Evolutionary conservation across 176 grass and related monocot species (phyloP), one percentile per base, ranked within the genome.

Genomic region (Rhynchospora tenuis): DNA sequence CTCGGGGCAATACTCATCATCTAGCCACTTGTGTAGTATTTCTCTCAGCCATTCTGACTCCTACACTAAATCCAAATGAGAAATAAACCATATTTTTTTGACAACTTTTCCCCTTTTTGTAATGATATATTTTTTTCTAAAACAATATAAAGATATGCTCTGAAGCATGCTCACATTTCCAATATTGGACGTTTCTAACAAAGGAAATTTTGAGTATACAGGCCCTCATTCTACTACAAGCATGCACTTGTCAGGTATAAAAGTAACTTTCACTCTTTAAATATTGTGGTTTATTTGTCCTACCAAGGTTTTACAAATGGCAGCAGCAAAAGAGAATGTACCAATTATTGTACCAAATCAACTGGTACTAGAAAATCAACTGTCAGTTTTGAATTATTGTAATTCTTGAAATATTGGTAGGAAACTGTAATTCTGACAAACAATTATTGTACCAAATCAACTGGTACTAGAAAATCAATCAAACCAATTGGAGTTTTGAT

Each of bases 21-120:
- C 92, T 16, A 98, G 85, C 95, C 95, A 98, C 73, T 84, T 90
- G 90, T 93, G 95, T 17, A 98, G 83, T 0, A 87, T 86, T 86
- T 82, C 89, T 87, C 87, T 94, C 62, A 94, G 74, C 95, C 92
- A 98, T 64, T 98, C 92, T 0, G 95, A 93, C 90, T 98, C 95
- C 92, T 98, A 22, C 80, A 85, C 11, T 56, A 56, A 56, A 75
- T 6, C 48, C 0, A 3, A 46, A 11, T 29, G 48, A 24, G 23
- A 60, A 20, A 66, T 31, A 66, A 7, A 72, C 33, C 17, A 71
- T 45, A 11, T 33, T 71, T 73, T 73, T n/a, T 50, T 50, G 43
- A 24, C 45, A 73, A 48, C 3, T 45, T 71, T 24, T 14, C 20
- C 44, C 7, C 20, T 50, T 50, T 73, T 9, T 48, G 44, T 73